Base-by-base conservation (phyloP, 2,329 filamentous ascomycete genomes). In the Penicillium sp. region DNA sequence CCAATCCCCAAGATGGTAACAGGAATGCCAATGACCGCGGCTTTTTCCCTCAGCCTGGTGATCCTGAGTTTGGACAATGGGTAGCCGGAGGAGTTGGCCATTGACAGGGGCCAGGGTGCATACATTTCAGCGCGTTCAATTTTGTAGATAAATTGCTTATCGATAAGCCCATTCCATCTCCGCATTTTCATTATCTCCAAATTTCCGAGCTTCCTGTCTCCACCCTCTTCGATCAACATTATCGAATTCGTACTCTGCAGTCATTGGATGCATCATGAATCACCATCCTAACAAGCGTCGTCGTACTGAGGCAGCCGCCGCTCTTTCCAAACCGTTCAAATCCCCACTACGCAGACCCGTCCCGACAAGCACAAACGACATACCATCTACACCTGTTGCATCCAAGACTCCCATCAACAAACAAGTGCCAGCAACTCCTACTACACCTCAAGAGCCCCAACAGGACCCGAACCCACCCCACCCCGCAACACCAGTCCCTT, bases 1-100 rank as follows among this genome's bases (percentile, higher is more conserved):
- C 55, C 45, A 60, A 59, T 48, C 22, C 22, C 22, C 22, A 25
- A 25, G 8, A 25, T 25, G 22, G 22, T 5, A 25, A 6, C 7
- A 7, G 22, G 22, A 25, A 25, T 25, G 22, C 55, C 45, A 60
- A 59, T 47, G 61, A 82, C 61, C 68, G 78, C 50, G 82, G 81
- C 0, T 64, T 86, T 49, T 87, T 86, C 57, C 83, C 86, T n/a
- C 77, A 75, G 45, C 81, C 80, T 3, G 83, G 79, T 4, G 82
- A 88, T 63, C 83, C 84, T 2, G 81, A 83, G 33, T 87, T 86
- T 67, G 77, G 77, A 51, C 79, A 84, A 56, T 90, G 87, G 82
- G 75, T 79, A 44, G 81, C 78, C 37, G 82, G 86, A 8, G 87
- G 83, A 1, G 75, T 89, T 31, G 87, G 73, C 10, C 73, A 75